These are phyloP conservation scores for Juglanconis juglandina DNA, from an alignment of 2,329 filamentous ascomycete genomes.

Conservation along the genomic window DNA sequence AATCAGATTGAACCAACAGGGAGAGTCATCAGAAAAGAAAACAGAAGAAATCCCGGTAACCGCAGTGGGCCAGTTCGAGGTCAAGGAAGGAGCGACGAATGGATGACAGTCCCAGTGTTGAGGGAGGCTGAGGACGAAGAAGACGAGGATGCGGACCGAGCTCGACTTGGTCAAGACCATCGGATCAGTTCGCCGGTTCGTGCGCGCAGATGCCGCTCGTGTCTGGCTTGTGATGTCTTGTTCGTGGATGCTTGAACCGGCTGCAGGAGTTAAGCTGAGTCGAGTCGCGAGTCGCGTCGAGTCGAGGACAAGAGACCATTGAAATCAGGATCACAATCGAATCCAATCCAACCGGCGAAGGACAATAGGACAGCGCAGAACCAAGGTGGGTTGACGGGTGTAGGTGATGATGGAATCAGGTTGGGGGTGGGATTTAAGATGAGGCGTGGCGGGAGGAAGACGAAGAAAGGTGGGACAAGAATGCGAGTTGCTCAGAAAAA, in stretches of 20 bases:
- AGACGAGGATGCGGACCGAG: not conserved
- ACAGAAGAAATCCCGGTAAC: not conserved
- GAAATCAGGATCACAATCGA: not conserved
- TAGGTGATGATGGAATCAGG: not conserved
- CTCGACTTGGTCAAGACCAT: slow-evolving; percentile 6
- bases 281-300: not conserved
- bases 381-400: not conserved
- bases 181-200: not conserved
- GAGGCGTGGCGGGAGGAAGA: slow-evolving; percentile 8
- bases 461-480: not conserved
- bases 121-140: not conserved
- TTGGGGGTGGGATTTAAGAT: slow-evolving; percentile 1
- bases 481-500: not conserved
- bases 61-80: not conserved
- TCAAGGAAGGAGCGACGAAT: not conserved
- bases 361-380: slow-evolving; percentile 1
- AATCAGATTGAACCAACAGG: not conserved
- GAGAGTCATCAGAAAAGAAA: not conserved
- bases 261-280: not conserved
- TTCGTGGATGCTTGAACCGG: not conserved
- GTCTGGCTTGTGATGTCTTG: not conserved
- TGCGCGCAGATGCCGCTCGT: not conserved
- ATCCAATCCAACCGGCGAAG: slow-evolving; percentile 1
- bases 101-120: not conserved
- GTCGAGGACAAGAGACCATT: not conserved